These are phyloP conservation scores for Pseudisothecium myosuroides DNA, from an alignment of 225 moss, liverwort and hornwort species.

Conservation along the genomic window DNA sequence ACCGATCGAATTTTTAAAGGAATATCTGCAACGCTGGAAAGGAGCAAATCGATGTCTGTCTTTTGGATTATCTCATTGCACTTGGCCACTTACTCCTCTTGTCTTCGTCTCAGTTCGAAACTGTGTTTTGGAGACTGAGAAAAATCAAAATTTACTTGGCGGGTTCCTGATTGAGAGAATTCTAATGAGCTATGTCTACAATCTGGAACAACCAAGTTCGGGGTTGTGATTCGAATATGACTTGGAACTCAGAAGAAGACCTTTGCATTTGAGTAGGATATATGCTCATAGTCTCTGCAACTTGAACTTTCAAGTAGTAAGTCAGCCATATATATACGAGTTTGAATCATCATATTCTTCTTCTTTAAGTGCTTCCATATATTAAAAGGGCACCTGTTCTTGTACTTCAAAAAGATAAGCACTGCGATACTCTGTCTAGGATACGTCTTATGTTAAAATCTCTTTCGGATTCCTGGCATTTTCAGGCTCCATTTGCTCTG, in stretches of 20 bases:
- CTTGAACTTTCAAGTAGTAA: not conserved
- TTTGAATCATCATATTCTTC: not conserved
- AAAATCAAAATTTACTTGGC: not conserved
- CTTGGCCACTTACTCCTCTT: too few relatives aligned
- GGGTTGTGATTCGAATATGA: too few relatives aligned
- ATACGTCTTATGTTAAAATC: not conserved
- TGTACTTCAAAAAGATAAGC: not conserved
- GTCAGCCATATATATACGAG: not conserved
- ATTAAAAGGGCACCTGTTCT: not conserved
- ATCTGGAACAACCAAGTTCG: not conserved
- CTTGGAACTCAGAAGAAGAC: not conserved
- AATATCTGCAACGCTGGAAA: not conserved
- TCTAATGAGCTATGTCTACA: not conserved
- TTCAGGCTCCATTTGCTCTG: not conserved
- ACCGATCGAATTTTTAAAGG: not conserved
- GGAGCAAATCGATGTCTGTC: not conserved
- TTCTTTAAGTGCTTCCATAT: not conserved
- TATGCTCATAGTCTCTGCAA: not conserved
- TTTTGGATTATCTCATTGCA: not conserved
- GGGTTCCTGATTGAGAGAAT: not conserved
- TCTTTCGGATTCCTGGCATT: not conserved
- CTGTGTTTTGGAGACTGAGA: not conserved
- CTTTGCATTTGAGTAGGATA: not conserved
- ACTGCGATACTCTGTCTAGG: too few relatives aligned
- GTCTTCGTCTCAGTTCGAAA: not conserved